Evolutionary conservation across 441 rosid genomes (phyloP), one percentile per base, ranked within the genome.

Genomic region (Mallotus repandus): DNA sequence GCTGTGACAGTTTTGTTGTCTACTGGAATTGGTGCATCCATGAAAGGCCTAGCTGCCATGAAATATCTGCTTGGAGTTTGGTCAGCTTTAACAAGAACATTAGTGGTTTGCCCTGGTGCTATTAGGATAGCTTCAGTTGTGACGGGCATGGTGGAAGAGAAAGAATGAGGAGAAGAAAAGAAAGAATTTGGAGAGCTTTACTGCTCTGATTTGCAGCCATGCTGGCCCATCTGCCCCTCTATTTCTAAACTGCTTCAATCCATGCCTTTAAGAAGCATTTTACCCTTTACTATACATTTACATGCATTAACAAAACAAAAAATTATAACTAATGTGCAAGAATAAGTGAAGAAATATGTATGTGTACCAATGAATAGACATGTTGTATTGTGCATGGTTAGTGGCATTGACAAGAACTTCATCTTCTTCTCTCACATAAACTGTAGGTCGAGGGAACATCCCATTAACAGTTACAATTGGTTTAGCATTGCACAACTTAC

Each of bases 71-170:
- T 82, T 0, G 93, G 86, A 0, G 66, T 56, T 77, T 85, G 91
- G 75, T 86, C 78, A 0, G 91, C 97, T 2, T 55, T 78, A 81
- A 93, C 78, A 19, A 92, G 81, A 70, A 93, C 90, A 15, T 91
- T 94, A 0, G 98, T 91, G 63, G 97, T 93, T 77, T 93, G 98
- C n/a, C 98, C 97, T 0, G 98, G 97, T 50, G 94, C 97, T 15
- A 93, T 65, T 82, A 88, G 78, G 38, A 93, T 81, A 21, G 86
- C 89, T 2, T 80, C 73, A 16, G 90, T 89, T 35, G 88, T 83
- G 80, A 92, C 88, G 46, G 91, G 96, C 66, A 87, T 91, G 15
- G 80, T 48, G 71, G n/a, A n/a, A n/a, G n/a, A n/a, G n/a, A n/a
- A n/a, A n/a, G n/a, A n/a, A n/a, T n/a, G n/a, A n/a, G n/a, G n/a